Conservation (phyloP, 495 filamentous ascomycete species). For the Trichoderma erinaceum region DNA sequence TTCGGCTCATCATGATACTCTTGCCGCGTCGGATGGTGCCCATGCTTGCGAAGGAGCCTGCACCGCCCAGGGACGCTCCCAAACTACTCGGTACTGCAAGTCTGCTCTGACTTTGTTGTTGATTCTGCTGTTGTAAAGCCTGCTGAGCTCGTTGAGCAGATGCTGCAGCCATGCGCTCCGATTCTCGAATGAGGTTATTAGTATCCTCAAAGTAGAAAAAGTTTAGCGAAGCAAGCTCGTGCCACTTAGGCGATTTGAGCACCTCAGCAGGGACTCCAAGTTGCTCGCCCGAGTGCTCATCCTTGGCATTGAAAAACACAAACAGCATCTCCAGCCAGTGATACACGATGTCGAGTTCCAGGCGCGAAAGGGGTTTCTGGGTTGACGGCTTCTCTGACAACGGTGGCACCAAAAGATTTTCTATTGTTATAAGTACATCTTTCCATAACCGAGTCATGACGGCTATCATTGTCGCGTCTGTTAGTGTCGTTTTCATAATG, state of each 20-base stretch:
- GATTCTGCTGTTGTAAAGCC: constrained; percentile 33
- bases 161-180: constrained; percentile 89
- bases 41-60: constrained; percentile 58
- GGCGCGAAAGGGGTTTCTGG: constrained; percentile 77
- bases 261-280: constrained; percentile 85
- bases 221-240: constrained; percentile 89
- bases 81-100: constrained; percentile 33
- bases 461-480: constrained; percentile 85
- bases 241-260: constrained; percentile 94
- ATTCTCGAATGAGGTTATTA: constrained; percentile 84
- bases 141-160: constrained; percentile 74
- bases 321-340: constrained; percentile 90
- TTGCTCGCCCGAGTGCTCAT: constrained; percentile 74
- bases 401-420: constrained; percentile 85
- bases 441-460: constrained; percentile 99
- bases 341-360: constrained; percentile 92
- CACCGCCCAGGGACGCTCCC: constrained; percentile 26
- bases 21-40: constrained; percentile 76
- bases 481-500: constrained; percentile 95
- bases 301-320: constrained; percentile 89
- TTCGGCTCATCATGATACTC: constrained; percentile 90
- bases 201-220: constrained; percentile 98
- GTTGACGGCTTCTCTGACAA: constrained; percentile 90
- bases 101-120: constrained; percentile 45
- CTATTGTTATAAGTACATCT: constrained; percentile 87